Evolutionary conservation across 192 early-diverging fungal genomes (phyloP), one percentile per base, ranked within the genome.

Genomic region (Hyaloraphidium curvatum): DNA sequence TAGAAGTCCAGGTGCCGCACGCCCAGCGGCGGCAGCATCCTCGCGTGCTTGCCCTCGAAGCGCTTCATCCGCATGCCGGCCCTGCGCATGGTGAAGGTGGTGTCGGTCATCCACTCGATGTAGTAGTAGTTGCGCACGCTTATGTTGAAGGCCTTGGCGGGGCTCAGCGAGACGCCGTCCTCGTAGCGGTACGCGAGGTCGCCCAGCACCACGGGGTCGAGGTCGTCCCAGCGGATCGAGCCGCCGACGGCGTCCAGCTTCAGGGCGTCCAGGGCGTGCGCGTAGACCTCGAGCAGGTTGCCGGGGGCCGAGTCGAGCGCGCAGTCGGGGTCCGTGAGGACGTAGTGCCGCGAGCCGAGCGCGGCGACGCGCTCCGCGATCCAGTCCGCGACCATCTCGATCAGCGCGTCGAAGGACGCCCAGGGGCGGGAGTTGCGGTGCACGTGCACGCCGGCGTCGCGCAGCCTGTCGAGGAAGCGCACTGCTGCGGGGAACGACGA

Each of bases 201-300:
- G n/a, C n/a, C n/a, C n/a, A n/a, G n/a, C n/a, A n/a, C n/a, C n/a
- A n/a, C n/a, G n/a, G n/a, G n/a, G n/a, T n/a, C n/a, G n/a, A n/a
- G n/a, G 55, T 56, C 28, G 40, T 56, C 55, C 37, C 40, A 48
- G 17, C 55, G 55, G n/a, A 56, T 9, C 25, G 55, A 17, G 27
- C 13, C 37, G 23, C 39, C 55, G 13, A 56, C 55, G 40, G 28
- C 29, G 40, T 56, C 16, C 4, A 55, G 33, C 17, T 9, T 22
- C 4, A 48, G 37, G 4, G 4, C 4, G 3, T 48, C 40, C 9
- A 56, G 26, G 16, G 23, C 39, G 4, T 17, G 39, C 4, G 22
- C 28, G 28, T 56, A 56, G 7, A 56, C 39, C 0, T 28, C 1
- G 0, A 56, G 40, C n/a, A 56, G 40, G 23, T 56, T 28, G 39